Base-by-base conservation (phyloP, 2,329 filamentous ascomycete genomes). In the Fusarium pseudoanthophilum region DNA sequence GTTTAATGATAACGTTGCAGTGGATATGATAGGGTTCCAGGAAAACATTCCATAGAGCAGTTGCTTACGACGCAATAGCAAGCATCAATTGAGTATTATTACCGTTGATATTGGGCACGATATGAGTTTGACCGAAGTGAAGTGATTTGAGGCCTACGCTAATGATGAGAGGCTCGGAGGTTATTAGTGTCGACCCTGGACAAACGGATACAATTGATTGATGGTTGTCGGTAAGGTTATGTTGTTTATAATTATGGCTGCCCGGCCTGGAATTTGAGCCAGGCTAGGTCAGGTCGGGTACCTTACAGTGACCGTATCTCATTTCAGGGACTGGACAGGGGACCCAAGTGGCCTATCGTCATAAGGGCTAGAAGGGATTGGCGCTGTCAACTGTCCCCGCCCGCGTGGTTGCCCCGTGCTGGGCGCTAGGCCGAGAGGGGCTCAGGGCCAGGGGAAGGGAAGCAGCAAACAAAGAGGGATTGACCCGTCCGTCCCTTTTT, bases 301-400 rank as follows among this genome's bases (percentile, higher is more conserved):
- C 71, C 72, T 74, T 74, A 55, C 72, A 74, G 70, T 45, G 53
- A 56, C 40, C 60, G 46, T 60, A 69, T 49, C 62, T 74, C 71
- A 73, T 73, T 73, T 73, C 67, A 73, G 71, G 72, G 72, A 74
- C 71, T 69, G 61, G 34, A 64, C 68, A 68, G 64, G 59, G 71
- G 71, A 40, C 28, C 39, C 32, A 39, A 40, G 34, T 21, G 46
- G 42, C 53, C 60, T 51, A 65, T 65, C 67, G 52, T 57, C 63
- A 71, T 62, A 71, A 48, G 34, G 36, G 36, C 36, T 18, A 36
- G 36, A 34, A 34, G 34, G 37, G 45, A 43, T 40, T 45, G 40
- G 55, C 42, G 49, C 70, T 72, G 60, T 60, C 52, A 69, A 24
- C 37, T 42, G 48, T 52, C 66, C 69, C 65, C 53, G 60, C 66